Evolutionary conservation across 1,284 basidiomycete species (phyloP).

Genomic region (Coriolopsis trogii): DNA sequence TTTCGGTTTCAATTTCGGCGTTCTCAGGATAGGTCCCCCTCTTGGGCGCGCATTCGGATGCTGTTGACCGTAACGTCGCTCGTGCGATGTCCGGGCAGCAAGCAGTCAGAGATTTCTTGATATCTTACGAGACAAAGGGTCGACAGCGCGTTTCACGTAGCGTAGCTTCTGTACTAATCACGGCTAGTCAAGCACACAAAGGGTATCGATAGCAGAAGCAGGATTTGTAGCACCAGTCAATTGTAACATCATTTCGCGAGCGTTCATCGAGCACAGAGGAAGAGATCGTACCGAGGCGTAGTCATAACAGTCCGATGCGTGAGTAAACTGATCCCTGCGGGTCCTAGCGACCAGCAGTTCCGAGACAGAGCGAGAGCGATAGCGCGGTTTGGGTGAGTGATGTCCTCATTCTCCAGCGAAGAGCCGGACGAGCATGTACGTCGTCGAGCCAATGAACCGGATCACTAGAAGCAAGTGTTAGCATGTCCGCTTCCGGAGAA

Average conservation of each 20-base stretch:
- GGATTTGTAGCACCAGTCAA: constrained; percentile 23
- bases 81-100: background rate
- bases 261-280: constrained; percentile 3
- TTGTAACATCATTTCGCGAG: constrained; percentile 22
- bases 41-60: too few species aligned
- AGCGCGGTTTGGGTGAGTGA: too few species aligned
- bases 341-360: constrained; percentile 8
- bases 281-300: background rate
- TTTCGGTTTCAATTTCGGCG: too few species aligned
- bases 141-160: constrained; percentile 4
- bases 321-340: background rate
- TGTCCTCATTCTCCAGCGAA: constrained; percentile 88
- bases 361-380: background rate
- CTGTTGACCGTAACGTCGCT: background rate
- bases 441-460: constrained; percentile 79
- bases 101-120: background rate
- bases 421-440: constrained; percentile 78
- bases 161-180: constrained; percentile 22
- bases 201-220: constrained; percentile 29
- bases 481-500: background rate
- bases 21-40: too few species aligned
- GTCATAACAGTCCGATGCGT: background rate
- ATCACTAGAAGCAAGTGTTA: constrained; percentile 53
- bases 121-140: background rate
- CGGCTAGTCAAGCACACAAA: constrained; percentile 21